These are phyloP conservation scores for Lactarius hengduanensis DNA, from an alignment of 768 basidiomycete genomes.

Conservation along the genomic window DNA sequence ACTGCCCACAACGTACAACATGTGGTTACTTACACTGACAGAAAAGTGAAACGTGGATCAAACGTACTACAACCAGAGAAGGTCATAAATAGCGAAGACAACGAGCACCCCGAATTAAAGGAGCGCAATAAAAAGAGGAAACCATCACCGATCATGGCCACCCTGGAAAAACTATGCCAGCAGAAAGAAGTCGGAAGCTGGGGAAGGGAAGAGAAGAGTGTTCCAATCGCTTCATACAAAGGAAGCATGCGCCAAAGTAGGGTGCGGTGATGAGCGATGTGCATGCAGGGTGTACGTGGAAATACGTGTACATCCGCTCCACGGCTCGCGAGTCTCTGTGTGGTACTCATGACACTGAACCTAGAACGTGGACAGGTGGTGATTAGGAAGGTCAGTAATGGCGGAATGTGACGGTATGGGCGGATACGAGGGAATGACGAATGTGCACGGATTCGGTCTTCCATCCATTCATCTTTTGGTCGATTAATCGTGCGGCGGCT, in stretches of 20 bases:
- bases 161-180: neutral
- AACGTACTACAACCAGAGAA: constrained; percentile 12
- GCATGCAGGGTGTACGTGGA: too few species aligned
- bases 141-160: neutral
- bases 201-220: constrained; percentile 1
- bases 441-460: neutral
- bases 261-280: neutral
- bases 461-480: constrained; percentile 19
- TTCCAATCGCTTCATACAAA: constrained; percentile 1
- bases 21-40: neutral
- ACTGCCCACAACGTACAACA: neutral
- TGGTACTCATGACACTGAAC: neutral
- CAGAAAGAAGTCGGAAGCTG: constrained; percentile 4
- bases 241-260: neutral
- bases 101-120: constrained; percentile 7
- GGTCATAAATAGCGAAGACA: constrained; percentile 13
- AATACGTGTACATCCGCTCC: neutral
- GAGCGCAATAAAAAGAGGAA: constrained; percentile 6
- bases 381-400: neutral
- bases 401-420: neutral
- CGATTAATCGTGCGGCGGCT: constrained; percentile 9
- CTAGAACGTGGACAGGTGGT: neutral
- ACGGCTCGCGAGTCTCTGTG: neutral
- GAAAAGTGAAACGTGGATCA: neutral
- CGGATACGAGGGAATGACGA: neutral